Base-by-base conservation (phyloP, 345 rosid genomes). In the Brassica rapa region DNA sequence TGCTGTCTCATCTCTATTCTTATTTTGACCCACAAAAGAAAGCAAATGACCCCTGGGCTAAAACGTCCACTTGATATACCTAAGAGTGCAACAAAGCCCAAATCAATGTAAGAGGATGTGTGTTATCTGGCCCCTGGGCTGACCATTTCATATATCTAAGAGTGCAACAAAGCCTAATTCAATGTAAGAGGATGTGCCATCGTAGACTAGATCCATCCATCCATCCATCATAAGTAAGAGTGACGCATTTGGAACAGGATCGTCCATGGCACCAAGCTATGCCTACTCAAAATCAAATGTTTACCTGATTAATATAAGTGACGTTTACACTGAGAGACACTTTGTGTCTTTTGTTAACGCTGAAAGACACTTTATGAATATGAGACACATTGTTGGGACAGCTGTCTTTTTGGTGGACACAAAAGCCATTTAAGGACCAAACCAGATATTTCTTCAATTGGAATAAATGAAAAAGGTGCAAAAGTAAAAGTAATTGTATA, bases 61-160 rank as follows among this genome's bases (percentile, higher is more conserved):
- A 35, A 55, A 15, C 25, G 5, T 35, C 23, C 21, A 16, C 3
- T 61, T 29, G 39, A 8, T 29, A 29, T 62, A n/a, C 30, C 35
- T 29, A 29, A 61, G 39, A 62, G 39, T 62, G 46, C 51, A 64
- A 64, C 68, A 9, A 35, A 71, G 66, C 75, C 75, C 66, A 71
- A 14, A 53, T 65, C 14, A 23, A 33, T 8, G 33, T 32, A 51
- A 8, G 70, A 64, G 35, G 46, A 64, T 35, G 49, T 35, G 49
- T 33, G 35, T 32, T 6, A 32, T 32, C 37, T 39, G 72, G 73
- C 33, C 19, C 39, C 4, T 64, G 39, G 25, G 53, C 78, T 15
- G 57, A 53, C 23, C 21, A 16, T 2, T 61, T 29, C 21, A 8
- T 29, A 29, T 62, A n/a, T 62, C 35, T 29, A 14, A 61, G 39